These are phyloP conservation scores for Amyloporia xantha DNA, from an alignment of 768 basidiomycete species.

Conservation along the genomic window DNA sequence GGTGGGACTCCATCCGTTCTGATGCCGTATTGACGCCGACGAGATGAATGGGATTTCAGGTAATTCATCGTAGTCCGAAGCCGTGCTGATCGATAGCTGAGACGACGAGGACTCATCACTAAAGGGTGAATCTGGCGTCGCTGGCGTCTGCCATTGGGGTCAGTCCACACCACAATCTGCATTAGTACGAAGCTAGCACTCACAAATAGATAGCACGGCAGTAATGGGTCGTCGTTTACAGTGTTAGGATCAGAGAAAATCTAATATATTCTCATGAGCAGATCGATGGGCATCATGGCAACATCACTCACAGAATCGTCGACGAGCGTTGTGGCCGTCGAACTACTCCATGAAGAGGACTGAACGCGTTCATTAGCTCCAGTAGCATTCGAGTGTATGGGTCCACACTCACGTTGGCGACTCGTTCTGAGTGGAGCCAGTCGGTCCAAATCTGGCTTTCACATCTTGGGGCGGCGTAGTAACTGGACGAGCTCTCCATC, in stretches of 20 bases:
- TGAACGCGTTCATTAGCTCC: not conserved
- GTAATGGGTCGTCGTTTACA: conserved; percentile 4
- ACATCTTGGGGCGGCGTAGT: conserved; percentile 14
- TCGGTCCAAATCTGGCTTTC: conserved; percentile 17
- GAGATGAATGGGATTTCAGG: conserved; percentile 25
- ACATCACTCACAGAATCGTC: conserved; percentile 15
- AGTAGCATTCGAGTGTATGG: not conserved
- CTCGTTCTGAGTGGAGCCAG: conserved; percentile 17
- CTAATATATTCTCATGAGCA: not conserved
- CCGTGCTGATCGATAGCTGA: conserved; percentile 16
- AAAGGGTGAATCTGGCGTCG: conserved; percentile 12
- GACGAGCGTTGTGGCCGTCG: conserved; percentile 8
- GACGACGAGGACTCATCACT: conserved; percentile 18
- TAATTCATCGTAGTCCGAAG: conserved; percentile 18
- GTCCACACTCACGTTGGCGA: conserved; percentile 15
- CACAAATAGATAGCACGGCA: conserved; percentile 15
- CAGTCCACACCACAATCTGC: not conserved
- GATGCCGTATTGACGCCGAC: conserved; percentile 4
- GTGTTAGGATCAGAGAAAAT: not conserved
- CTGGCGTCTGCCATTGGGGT: conserved; percentile 8
- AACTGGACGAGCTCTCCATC: conserved; percentile 20
- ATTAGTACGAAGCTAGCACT: not conserved
- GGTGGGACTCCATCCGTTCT: conserved; percentile 9
- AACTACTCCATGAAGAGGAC: conserved; percentile 16
- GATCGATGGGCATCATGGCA: not conserved